Percentiles rank a stretch among this genome's conserved stretches.
phyloP scores from a whole-genome alignment of 208 protist species.

The Spongospora subterranea region DNA sequence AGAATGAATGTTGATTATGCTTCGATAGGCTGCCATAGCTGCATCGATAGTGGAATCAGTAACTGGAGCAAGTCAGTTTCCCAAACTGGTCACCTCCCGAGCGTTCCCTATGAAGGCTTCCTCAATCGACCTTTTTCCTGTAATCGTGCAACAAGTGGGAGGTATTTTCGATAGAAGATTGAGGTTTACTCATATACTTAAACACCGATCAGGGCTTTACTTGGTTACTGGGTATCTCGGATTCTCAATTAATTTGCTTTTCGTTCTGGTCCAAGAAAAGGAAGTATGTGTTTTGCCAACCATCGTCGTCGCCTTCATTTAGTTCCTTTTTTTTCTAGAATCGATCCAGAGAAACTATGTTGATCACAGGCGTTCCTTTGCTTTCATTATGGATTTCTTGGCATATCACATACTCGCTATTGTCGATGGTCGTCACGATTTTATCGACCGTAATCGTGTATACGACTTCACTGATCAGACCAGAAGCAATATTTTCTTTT shows the following conservation, averaged over 20 bases:
- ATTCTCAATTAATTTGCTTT: slow-evolving; percentile 7
- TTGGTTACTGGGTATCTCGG: slow-evolving; percentile 1
- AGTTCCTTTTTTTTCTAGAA: neutral
- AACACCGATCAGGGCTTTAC: neutral
- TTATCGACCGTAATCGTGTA: neutral
- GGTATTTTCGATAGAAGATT: neutral
- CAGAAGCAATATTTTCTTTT: neutral
- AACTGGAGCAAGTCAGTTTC: neutral
- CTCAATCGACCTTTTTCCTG: neutral
- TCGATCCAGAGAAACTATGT: neutral
- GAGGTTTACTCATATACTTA: neutral
- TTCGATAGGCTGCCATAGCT: too few species aligned
- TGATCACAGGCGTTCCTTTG: neutral
- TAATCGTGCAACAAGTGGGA: neutral
- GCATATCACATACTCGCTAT: neutral
- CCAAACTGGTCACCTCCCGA: neutral
- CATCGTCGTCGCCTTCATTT: neutral
- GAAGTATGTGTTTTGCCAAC: too few species aligned
- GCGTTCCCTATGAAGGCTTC: neutral
- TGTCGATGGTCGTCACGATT: neutral
- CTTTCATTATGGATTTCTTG: neutral
- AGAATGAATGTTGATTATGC: too few species aligned
- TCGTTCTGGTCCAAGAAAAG: slow-evolving; percentile 54
- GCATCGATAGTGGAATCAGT: too few species aligned
- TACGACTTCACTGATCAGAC: neutral